A percentile compares a stretch with the other conserved stretches of the same genome.
These are phyloP conservation scores for Carpinus viminea DNA, from an alignment of 306 rosid species.

Conservation along the genomic window DNA sequence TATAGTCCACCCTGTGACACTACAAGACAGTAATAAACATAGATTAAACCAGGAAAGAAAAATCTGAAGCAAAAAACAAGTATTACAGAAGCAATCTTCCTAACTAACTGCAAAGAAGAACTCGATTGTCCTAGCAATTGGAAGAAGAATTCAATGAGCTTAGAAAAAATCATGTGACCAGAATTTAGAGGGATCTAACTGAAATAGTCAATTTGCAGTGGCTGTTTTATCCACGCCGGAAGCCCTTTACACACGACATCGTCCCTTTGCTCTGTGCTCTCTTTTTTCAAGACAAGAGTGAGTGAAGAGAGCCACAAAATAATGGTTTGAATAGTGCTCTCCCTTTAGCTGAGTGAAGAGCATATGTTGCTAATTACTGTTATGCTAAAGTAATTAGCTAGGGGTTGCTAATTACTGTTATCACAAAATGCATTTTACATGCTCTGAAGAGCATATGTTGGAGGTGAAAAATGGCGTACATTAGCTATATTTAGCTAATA, in stretches of 20 bases:
- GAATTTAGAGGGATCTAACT: neutral
- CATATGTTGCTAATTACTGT: too few species aligned
- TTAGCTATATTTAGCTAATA: too few species aligned
- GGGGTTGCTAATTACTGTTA: too few species aligned
- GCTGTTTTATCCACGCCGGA: slow-evolving; percentile 17
- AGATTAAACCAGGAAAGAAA: neutral
- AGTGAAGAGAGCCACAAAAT: neutral
- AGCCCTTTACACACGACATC: slow-evolving; percentile 43
- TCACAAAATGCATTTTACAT: too few species aligned
- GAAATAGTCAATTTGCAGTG: neutral
- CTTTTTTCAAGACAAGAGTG: neutral
- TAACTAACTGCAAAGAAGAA: neutral
- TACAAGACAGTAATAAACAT: neutral
- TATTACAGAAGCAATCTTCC: neutral
- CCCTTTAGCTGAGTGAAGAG: too few species aligned
- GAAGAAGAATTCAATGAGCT: neutral
- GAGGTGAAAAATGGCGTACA: too few species aligned
- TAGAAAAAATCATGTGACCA: neutral
- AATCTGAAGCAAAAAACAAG: neutral
- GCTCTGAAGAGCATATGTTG: too few species aligned
- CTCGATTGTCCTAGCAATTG: neutral
- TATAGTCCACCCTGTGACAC: neutral
- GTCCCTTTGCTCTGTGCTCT: slow-evolving; percentile 7
- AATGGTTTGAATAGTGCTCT: too few species aligned
- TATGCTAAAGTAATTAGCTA: too few species aligned